Percentiles rank a stretch among this genome's conserved stretches.
These are phyloP conservation scores for Penicillium sp. DNA, from an alignment of 2,329 filamentous ascomycete genomes.

Conservation along the genomic window DNA sequence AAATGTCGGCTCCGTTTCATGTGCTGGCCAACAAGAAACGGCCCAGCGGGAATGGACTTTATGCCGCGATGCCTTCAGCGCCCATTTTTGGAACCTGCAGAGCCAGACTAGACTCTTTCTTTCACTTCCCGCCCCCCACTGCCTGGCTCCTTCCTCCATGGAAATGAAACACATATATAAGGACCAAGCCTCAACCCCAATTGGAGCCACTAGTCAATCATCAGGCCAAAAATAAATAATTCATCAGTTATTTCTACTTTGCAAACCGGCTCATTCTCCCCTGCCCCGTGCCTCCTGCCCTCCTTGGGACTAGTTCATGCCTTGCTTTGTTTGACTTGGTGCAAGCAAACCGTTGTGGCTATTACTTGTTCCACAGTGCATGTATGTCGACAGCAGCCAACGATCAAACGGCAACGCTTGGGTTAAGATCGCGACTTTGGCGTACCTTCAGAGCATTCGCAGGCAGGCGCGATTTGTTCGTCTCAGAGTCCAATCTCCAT, in stretches of 20 bases:
- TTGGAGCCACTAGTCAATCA: not conserved
- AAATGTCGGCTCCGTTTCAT: not conserved
- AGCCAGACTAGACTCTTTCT: not conserved
- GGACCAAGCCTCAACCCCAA: constrained; percentile 1
- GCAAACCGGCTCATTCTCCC: not conserved
- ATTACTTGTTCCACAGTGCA: constrained; percentile 7
- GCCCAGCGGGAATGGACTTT: not conserved
- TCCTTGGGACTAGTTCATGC: constrained; percentile 7
- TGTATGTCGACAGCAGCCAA: constrained; percentile 15
- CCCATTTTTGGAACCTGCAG: constrained; percentile 3
- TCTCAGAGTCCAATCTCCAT: not conserved
- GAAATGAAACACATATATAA: constrained; percentile 13
- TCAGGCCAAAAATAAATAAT: not conserved
- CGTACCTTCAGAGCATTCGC: constrained; percentile 6
- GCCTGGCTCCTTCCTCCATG: not conserved
- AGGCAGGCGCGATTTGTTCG: constrained; percentile 3
- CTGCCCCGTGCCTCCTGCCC: not conserved
- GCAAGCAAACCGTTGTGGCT: not conserved
- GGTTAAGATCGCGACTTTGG: constrained; percentile 12
- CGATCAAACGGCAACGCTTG: constrained; percentile 3
- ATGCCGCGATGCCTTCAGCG: constrained; percentile 3
- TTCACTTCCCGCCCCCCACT: not conserved
- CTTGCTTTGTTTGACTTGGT: not conserved
- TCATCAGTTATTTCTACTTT: not conserved
- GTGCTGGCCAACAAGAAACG: not conserved